Conservation (phyloP, 306 rosid species). For the Ziziphus jujuba region DNA sequence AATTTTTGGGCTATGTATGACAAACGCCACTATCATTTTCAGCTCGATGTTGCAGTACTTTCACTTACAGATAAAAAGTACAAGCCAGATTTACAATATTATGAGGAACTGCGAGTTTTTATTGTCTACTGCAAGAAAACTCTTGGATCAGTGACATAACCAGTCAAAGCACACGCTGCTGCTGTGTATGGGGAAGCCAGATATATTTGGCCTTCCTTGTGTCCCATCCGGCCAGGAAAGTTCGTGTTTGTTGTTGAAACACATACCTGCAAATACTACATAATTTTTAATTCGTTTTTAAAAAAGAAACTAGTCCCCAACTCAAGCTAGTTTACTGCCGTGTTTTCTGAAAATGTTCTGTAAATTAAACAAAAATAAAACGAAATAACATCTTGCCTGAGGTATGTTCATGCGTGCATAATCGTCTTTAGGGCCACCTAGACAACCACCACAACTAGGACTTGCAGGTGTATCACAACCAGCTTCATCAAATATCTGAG, state of each 20-base stretch:
- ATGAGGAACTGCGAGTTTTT: too few relatives aligned
- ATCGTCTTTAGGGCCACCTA: constrained; percentile 96
- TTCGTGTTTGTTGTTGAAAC: constrained; percentile 83
- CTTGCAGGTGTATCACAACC: constrained; percentile 99
- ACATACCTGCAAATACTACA: constrained; percentile 79
- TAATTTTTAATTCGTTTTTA: too few relatives aligned
- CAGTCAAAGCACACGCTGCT: constrained; percentile 97
- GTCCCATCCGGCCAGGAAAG: constrained; percentile 98
- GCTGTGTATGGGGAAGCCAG: constrained; percentile 95
- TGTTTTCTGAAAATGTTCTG: not conserved
- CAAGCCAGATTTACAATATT: too few relatives aligned
- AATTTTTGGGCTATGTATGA: too few relatives aligned
- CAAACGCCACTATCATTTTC: too few relatives aligned
- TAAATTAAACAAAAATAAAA: constrained; percentile 3
- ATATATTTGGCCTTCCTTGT: constrained; percentile 87
- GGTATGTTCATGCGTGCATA: constrained; percentile 89
- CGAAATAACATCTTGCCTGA: too few relatives aligned
- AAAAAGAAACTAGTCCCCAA: too few relatives aligned
- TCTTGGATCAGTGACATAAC: constrained; percentile 89
- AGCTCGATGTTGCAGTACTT: too few relatives aligned
- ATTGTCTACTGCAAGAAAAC: constrained; percentile 80
- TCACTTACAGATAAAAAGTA: too few relatives aligned
- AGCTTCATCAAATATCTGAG: constrained; percentile 98
- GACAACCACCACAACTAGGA: constrained; percentile 94
- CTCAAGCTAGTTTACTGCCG: too few relatives aligned